A percentile compares a stretch with the other conserved stretches of the same genome.
Conservation (phyloP, 306 rosid species). For the Begonia fuchsioides region DNA sequence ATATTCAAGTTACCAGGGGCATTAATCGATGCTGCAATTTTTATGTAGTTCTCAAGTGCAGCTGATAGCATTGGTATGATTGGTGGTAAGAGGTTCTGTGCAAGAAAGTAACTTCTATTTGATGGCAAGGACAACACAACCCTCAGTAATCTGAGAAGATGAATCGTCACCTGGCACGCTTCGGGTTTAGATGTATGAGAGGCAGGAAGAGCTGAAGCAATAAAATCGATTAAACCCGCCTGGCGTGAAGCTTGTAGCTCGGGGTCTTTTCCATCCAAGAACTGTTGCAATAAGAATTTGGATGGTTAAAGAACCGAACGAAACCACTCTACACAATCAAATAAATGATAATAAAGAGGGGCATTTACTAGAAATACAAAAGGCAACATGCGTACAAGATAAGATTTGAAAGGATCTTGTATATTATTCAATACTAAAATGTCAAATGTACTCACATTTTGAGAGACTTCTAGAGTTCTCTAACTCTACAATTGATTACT, state of each 20-base stretch:
- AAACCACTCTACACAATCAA: too few relatives aligned
- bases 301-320: too few relatives aligned
- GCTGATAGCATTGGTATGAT: slow-evolving; percentile 92
- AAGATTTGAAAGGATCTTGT: too few relatives aligned
- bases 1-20: slow-evolving; percentile 36
- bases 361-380: too few relatives aligned
- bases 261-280: slow-evolving; percentile 86
- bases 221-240: slow-evolving; percentile 90
- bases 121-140: slow-evolving; percentile 66
- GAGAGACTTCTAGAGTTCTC: too few relatives aligned
- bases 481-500: too few relatives aligned
- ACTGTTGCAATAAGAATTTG: slow-evolving; percentile 24
- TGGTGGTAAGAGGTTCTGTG: slow-evolving; percentile 89
- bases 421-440: too few relatives aligned
- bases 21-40: slow-evolving; percentile 83
- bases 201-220: slow-evolving; percentile 96
- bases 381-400: too few relatives aligned
- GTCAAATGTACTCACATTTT: too few relatives aligned
- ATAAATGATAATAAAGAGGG: too few relatives aligned
- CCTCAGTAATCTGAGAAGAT: slow-evolving; percentile 69
- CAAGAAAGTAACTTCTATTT: slow-evolving; percentile 80
- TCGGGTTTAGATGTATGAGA: slow-evolving; percentile 96
- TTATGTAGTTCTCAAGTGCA: slow-evolving; percentile 88
- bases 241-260: slow-evolving; percentile 94
- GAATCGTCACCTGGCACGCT: slow-evolving; percentile 82